Conservation (phyloP, 2,329 filamentous ascomycete species). For the Fusarium foetens region DNA sequence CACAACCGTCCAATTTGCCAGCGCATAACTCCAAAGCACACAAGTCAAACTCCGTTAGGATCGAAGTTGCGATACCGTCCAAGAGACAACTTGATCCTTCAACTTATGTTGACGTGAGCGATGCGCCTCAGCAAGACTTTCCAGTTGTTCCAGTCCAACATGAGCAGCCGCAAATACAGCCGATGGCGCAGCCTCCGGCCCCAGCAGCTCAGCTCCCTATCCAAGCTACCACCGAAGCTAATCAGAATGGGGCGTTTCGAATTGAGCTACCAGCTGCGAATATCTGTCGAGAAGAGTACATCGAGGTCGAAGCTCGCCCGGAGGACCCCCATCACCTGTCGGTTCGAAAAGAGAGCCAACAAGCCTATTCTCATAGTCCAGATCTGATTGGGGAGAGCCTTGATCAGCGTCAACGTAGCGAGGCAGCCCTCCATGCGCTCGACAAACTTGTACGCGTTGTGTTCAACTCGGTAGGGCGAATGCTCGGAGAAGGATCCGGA, state of each 20-base stretch:
- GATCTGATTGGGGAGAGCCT: conserved; percentile 70
- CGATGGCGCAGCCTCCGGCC: conserved; percentile 7
- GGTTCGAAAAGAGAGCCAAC: conserved; percentile 63
- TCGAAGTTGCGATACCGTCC: conserved; percentile 61
- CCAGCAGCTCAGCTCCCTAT: conserved; percentile 9
- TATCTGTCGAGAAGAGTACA: conserved; percentile 65
- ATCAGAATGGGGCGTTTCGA: conserved; percentile 49
- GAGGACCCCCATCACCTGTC: conserved; percentile 62
- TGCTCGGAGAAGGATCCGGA: conserved; percentile 65
- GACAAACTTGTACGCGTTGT: conserved; percentile 76
- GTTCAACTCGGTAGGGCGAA: conserved; percentile 79
- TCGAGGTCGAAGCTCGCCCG: conserved; percentile 58
- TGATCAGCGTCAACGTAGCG: conserved; percentile 84
- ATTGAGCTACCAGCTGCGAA: conserved; percentile 59
- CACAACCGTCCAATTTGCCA: conserved; percentile 20
- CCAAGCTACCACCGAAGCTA: conserved; percentile 7
- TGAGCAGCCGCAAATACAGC: conserved; percentile 12
- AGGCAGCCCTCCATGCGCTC: conserved; percentile 77
- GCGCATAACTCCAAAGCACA: conserved; percentile 47
- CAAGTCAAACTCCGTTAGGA: conserved; percentile 51
- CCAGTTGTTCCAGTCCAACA: conserved; percentile 21
- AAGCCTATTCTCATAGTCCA: conserved; percentile 62
- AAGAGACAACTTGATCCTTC: conserved; percentile 54
- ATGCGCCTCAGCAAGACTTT: conserved; percentile 37
- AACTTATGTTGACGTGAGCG: conserved; percentile 49